Conservation (phyloP, 1,284 basidiomycete genomes). For the Rhodotorula mucilaginosa region DNA sequence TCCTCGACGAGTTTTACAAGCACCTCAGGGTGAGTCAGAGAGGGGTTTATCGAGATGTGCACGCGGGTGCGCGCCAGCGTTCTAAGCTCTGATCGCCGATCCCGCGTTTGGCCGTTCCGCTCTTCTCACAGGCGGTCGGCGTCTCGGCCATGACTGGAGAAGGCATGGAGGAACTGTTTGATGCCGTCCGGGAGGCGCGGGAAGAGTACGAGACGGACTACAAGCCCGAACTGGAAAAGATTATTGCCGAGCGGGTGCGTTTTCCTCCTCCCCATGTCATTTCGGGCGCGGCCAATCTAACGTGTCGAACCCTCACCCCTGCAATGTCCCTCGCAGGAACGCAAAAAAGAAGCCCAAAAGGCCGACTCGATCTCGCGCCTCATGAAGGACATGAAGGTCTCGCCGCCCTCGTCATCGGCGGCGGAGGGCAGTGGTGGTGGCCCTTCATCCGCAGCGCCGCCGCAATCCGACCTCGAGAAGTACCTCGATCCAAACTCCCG, state of each 20-base stretch:
- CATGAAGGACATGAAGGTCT: slow-evolving; percentile 78
- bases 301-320: slow-evolving; percentile 48
- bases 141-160: slow-evolving; percentile 93
- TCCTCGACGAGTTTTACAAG: slow-evolving; percentile 98
- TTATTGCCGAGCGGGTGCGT: slow-evolving; percentile 53
- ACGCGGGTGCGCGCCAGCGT: neutral
- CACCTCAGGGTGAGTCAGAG: slow-evolving; percentile 70
- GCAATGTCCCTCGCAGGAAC: slow-evolving; percentile 47
- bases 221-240: slow-evolving; percentile 78
- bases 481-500: slow-evolving; percentile 47
- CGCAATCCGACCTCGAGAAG: slow-evolving; percentile 56
- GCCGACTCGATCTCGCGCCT: slow-evolving; percentile 72
- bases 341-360: slow-evolving; percentile 57
- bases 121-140: slow-evolving; percentile 70
- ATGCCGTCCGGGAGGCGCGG: slow-evolving; percentile 81
- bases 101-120: neutral
- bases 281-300: no score
- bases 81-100: neutral
- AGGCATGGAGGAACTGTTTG: slow-evolving; percentile 86
- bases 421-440: neutral
- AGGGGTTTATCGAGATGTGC: neutral
- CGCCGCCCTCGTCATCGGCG: neutral
- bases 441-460: slow-evolving; percentile 57
- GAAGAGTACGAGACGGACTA: slow-evolving; percentile 87
- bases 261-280: neutral